A percentile compares a stretch with the other conserved stretches of the same genome.
phyloP scores from a whole-genome alignment of 345 rosid genomes.

The Noccaea caerulescens region DNA sequence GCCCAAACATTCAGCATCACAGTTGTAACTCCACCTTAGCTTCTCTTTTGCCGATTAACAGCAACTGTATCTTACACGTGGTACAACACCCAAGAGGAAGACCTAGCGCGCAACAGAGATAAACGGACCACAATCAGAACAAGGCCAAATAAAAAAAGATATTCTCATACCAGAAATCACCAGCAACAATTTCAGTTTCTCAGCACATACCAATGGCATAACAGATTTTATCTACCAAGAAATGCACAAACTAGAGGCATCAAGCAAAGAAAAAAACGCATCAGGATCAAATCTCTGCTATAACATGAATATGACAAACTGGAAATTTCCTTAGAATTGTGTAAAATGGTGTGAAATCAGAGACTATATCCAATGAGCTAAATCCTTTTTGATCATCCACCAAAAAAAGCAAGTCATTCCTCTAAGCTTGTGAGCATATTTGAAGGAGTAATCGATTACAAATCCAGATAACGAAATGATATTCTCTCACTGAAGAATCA shows the following conservation, averaged over 20 bases:
- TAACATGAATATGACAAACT: slow-evolving; percentile 2
- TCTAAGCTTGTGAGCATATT: slow-evolving; percentile 20
- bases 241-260: slow-evolving; percentile 10
- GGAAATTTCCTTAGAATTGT: not conserved
- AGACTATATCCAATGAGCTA: slow-evolving; percentile 5
- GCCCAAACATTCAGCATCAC: slow-evolving; percentile 97
- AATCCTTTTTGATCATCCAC: slow-evolving; percentile 29
- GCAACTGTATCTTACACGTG: slow-evolving; percentile 28
- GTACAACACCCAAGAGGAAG: slow-evolving; percentile 6
- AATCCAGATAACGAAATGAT: slow-evolving; percentile 2
- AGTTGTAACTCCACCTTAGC: slow-evolving; percentile 47
- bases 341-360: not conserved
- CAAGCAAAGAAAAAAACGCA: slow-evolving; percentile 8
- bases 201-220: slow-evolving; percentile 9
- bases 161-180: slow-evolving; percentile 12
- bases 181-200: not conserved
- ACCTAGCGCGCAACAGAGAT: slow-evolving; percentile 30
- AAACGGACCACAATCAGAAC: slow-evolving; percentile 5
- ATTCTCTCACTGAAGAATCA: slow-evolving; percentile 8
- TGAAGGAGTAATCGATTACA: not conserved
- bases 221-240: slow-evolving; percentile 7
- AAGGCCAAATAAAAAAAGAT: not conserved
- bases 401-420: slow-evolving; percentile 8
- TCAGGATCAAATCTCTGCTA: not conserved
- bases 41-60: slow-evolving; percentile 40